Evolutionary conservation across 2,329 filamentous ascomycete species (phyloP).

Genomic region (Fusarium gaditjirri): DNA sequence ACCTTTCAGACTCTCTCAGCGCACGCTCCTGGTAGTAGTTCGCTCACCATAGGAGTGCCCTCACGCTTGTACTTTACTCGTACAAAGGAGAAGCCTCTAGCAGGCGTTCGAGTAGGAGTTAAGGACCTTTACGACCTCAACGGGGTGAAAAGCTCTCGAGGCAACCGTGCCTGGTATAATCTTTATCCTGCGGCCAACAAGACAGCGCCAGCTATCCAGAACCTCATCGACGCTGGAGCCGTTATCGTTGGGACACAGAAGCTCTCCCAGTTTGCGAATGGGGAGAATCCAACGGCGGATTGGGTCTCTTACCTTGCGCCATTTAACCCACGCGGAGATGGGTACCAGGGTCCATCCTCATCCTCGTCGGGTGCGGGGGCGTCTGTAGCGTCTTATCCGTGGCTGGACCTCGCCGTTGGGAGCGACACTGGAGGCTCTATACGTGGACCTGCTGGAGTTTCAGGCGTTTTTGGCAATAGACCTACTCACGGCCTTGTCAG

Average conservation of each 20-base stretch:
- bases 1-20: neutral
- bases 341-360: constrained; percentile 55
- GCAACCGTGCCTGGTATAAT: constrained; percentile 22
- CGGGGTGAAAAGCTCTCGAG: constrained; percentile 16
- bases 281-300: neutral
- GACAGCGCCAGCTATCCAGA: constrained; percentile 15
- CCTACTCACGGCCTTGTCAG: constrained; percentile 52
- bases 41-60: neutral
- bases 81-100: neutral
- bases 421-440: constrained; percentile 48
- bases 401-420: constrained; percentile 50
- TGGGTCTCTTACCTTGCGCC: constrained; percentile 53
- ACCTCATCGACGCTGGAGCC: constrained; percentile 17
- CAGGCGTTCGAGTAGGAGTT: constrained; percentile 8
- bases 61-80: constrained; percentile 11
- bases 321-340: constrained; percentile 59
- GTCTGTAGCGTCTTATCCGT: constrained; percentile 54
- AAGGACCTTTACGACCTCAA: constrained; percentile 29
- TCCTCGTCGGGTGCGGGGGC: constrained; percentile 57
- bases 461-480: constrained; percentile 58
- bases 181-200: neutral
- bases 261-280: constrained; percentile 24
- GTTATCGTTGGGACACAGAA: constrained; percentile 24
- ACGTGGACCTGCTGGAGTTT: constrained; percentile 54
- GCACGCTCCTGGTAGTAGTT: neutral